phyloP scores from a whole-genome alignment of 176 grass and related monocot species.

The Phoenix dactylifera region DNA sequence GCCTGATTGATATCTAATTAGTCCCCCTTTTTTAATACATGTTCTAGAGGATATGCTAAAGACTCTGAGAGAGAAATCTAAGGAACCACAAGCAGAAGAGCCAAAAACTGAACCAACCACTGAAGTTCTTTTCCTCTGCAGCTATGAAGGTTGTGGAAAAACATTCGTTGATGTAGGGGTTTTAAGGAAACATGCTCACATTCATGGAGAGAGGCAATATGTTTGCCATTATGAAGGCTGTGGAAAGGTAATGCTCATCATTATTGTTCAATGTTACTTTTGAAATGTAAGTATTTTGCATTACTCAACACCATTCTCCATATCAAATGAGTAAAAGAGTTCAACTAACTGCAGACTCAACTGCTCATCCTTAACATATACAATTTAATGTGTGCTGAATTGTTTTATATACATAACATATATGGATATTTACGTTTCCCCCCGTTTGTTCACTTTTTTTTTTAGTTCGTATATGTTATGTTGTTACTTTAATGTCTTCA shows the following conservation, averaged over 20 bases:
- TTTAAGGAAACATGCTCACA: slow-evolving; percentile 55
- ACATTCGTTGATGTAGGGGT: slow-evolving; percentile 57
- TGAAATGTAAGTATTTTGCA: too few species aligned
- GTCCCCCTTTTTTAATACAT: not conserved
- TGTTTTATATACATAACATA: too few species aligned
- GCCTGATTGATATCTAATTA: not conserved
- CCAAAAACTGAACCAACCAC: slow-evolving; percentile 48
- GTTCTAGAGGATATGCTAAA: slow-evolving; percentile 44
- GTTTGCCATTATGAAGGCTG: slow-evolving; percentile 60
- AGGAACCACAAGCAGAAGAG: slow-evolving; percentile 19
- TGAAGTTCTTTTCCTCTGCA: slow-evolving; percentile 82
- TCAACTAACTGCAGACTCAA: too few species aligned
- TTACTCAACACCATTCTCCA: too few species aligned
- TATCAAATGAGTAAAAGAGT: too few species aligned
- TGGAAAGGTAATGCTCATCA: slow-evolving; percentile 41
- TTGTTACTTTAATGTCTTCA: too few species aligned
- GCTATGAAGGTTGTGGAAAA: slow-evolving; percentile 63
- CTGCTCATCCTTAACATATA: too few species aligned
- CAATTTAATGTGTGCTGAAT: too few species aligned
- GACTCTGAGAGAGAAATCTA: slow-evolving; percentile 28
- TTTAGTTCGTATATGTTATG: too few species aligned
- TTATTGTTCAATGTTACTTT: too few species aligned
- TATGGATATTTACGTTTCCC: too few species aligned
- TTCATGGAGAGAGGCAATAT: slow-evolving; percentile 61
- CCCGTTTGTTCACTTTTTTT: too few species aligned